Evolutionary conservation across 2,329 filamentous ascomycete genomes (phyloP), one percentile per base, ranked within the genome.

Genomic region (Fusarium sp.): DNA sequence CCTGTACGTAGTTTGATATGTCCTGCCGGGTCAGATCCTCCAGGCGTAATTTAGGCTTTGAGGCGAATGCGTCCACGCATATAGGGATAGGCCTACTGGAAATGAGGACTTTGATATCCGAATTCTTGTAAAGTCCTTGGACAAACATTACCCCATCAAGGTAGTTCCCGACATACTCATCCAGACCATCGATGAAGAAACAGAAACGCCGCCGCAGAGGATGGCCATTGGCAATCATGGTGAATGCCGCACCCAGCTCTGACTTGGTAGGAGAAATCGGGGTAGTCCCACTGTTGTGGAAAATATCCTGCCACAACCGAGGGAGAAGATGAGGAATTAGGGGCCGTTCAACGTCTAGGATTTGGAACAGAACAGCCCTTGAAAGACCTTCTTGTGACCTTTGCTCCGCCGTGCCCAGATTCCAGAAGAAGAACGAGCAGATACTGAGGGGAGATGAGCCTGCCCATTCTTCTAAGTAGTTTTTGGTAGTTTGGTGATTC

Each of bases 381-480:
- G 13, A 6, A 0, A 20, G n/a, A 0, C 38, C n/a, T 0, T 40
- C 38, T 1, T 8, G 23, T 6, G 23, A 23, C 23, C 23, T 23
- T 6, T 23, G 7, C 0, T 15, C 4, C 3, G 18, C 38, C 0
- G 38, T 10, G 2, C 18, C 15, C 0, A 20, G 12, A 1, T 41
- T 20, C n/a, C 38, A 41, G 38, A 20, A 41, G 12, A 20, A 41
- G 3, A 41, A 41, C 0, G 18, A 20, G 9, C 18, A 41, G 0
- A 41, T 15, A 4, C 18, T 8, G 3, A 41, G 18, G 9, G 18
- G 38, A 2, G 20, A 3, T 15, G 2, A 18, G 9, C 12, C 38
- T 1, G 18, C 18, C 1, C 18, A 15, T 6, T 41, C 20, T 3
- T 13, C 0, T 0, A 41, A 3, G 4, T 41, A 8, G 0, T 0